Evolutionary conservation across 2,329 filamentous ascomycete genomes (phyloP).

Genomic region (Tetracladium maxilliforme): DNA sequence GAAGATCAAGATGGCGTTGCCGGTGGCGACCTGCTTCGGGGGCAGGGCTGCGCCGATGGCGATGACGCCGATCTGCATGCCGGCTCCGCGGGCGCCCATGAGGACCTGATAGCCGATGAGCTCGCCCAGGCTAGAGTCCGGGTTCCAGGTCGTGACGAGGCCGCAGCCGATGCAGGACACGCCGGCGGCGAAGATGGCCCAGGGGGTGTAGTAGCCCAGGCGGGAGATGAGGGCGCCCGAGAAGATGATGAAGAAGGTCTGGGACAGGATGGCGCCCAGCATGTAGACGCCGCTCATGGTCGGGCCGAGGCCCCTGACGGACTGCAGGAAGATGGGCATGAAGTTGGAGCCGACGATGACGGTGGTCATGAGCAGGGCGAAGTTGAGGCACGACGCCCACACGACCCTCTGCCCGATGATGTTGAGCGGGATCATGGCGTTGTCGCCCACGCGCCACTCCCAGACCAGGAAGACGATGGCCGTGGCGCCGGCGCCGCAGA

Average conservation of each 20-base stretch:
- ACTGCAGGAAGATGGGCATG: constrained; percentile 17
- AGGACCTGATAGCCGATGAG: constrained; percentile 14
- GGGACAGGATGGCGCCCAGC: constrained; percentile 8
- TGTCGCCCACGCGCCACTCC: constrained; percentile 9
- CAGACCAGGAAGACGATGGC: constrained; percentile 10
- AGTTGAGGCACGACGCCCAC: constrained; percentile 4
- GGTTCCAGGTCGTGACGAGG: constrained; percentile 14
- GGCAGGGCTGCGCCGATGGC: constrained; percentile 16
- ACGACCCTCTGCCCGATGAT: constrained; percentile 9
- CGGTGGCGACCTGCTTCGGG: constrained; percentile 12
- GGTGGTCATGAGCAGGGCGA: too few species aligned
- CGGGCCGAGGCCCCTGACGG: constrained; percentile 9
- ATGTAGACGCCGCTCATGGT: constrained; percentile 10
- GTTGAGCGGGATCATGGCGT: constrained; percentile 10
- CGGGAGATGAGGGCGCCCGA: constrained; percentile 8
- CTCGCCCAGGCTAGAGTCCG: constrained; percentile 5
- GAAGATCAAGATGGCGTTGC: constrained; percentile 17
- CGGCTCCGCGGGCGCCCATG: constrained; percentile 8
- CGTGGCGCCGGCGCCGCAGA: constrained; percentile 8
- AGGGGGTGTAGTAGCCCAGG: constrained; percentile 18
- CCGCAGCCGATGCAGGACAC: constrained; percentile 15
- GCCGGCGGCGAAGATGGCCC: constrained; percentile 11
- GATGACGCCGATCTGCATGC: constrained; percentile 12
- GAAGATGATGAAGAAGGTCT: constrained; percentile 6
- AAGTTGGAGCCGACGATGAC: too few species aligned